phyloP scores from a whole-genome alignment of 2,329 filamentous ascomycete genomes.

The Thielaviopsis punctulata region DNA sequence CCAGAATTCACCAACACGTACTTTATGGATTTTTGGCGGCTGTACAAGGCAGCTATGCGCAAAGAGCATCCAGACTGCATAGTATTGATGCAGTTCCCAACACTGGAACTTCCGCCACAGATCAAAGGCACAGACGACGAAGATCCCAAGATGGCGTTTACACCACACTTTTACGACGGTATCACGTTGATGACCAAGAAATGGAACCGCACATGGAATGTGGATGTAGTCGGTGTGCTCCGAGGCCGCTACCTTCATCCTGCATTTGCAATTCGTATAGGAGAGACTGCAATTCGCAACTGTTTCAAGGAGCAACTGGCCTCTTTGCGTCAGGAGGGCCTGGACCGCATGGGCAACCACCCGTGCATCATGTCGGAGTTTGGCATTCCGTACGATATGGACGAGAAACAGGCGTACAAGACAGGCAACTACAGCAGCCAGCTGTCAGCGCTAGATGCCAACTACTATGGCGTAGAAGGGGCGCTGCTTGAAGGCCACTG shows the following conservation, averaged over 20 bases:
- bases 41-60: conserved; percentile 58
- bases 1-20: conserved; percentile 79
- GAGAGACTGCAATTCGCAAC: conserved; percentile 85
- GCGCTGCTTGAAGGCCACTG: conserved; percentile 71
- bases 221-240: conserved; percentile 84
- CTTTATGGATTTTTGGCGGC: conserved; percentile 73
- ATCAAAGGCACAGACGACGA: conserved; percentile 82
- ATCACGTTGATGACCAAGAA: conserved; percentile 96
- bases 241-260: conserved; percentile 78
- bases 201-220: conserved; percentile 95
- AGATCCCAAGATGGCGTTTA: conserved; percentile 77
- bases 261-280: conserved; percentile 80
- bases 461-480: conserved; percentile 82
- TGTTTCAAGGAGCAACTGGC: conserved; percentile 78
- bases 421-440: conserved; percentile 92
- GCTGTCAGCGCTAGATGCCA: conserved; percentile 83
- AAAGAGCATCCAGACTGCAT: conserved; percentile 63
- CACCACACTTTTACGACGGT: conserved; percentile 92
- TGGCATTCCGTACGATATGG: conserved; percentile 97
- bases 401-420: conserved; percentile 86
- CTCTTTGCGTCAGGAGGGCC: conserved; percentile 67
- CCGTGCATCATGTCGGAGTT: conserved; percentile 89
- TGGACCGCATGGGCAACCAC: conserved; percentile 75
- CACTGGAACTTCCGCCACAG: conserved; percentile 74
- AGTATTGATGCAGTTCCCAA: conserved; percentile 80